Base-by-base conservation (phyloP, 1,284 basidiomycete genomes). In the Spongiforma sp. region DNA sequence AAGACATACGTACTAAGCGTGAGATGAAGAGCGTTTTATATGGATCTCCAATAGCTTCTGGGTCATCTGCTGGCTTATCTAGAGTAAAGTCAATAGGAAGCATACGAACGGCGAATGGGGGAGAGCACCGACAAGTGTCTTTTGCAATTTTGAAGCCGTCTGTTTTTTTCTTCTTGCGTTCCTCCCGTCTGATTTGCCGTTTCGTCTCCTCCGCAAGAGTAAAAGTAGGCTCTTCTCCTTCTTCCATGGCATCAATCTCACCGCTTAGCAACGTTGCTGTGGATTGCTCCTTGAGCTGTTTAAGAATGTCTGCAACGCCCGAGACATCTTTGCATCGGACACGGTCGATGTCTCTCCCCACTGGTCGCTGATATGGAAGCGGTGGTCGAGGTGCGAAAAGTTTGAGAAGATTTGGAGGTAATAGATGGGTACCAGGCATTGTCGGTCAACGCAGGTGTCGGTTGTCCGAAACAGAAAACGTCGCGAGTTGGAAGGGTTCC, bases 1-100 rank as follows among this genome's bases (percentile, higher is more conserved):
- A 48, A 60, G 33, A 62, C 37, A 43, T 54, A 78, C 85, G 58
- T 75, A 95, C 94, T 74, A 99, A 81, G 67, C 96, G 89, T 32
- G 96, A 93, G 66, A 99, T 94, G 79, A 99, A 99, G 14, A 99
- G 83, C 0, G 98, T 99, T 79, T 99, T 99, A 83, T 99, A 99
- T 6, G 98, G 97, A 75, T 99, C 98, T 2, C 98, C 96, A 36
- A 91, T 84, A n/a, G 95, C 96, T 75, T 98, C 89, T n/a, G 91
- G 67, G 73, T 99, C 96, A 56, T 96, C 91, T 39, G 91, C 84
- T 14, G 97, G 97, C 76, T 95, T 93, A 80, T 96, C 96, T 95
- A 75, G 30, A 67, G 60, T 57, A 46, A 64, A 46, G 57, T 30
- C 58, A 63, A 65, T 12, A 60, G 66, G 70, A 9, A 70, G 66